phyloP scores from a whole-genome alignment of 345 rosid species.

The Noccaea bulbosa region DNA sequence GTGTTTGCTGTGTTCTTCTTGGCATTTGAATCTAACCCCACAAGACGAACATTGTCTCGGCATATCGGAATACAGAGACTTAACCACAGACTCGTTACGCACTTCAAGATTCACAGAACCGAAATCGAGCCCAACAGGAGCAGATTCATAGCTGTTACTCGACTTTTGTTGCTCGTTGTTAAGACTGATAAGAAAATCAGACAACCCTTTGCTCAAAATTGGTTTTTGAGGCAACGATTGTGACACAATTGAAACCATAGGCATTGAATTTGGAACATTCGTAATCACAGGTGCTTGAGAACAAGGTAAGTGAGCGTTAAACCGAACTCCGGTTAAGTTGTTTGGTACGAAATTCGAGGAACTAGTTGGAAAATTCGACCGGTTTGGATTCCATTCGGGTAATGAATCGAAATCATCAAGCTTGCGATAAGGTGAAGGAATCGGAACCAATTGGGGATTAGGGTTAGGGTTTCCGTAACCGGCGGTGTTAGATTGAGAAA shows the following conservation, averaged over 20 bases:
- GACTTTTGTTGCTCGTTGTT: conserved; percentile 1
- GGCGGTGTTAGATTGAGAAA: neutral
- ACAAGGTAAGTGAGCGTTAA: neutral
- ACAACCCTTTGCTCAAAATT: conserved; percentile 21
- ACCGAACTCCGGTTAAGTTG: conserved; percentile 3
- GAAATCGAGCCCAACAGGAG: conserved; percentile 29
- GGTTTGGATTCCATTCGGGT: conserved; percentile 36
- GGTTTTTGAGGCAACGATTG: conserved; percentile 16
- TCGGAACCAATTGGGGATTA: conserved; percentile 36
- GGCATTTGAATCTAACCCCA: conserved; percentile 46
- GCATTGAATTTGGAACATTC: neutral
- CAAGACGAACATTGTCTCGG: conserved; percentile 51
- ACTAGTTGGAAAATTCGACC: neutral
- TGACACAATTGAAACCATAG: conserved; percentile 5
- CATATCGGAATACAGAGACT: conserved; percentile 44
- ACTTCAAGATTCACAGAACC: conserved; percentile 33
- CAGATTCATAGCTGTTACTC: neutral
- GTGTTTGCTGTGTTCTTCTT: conserved; percentile 49
- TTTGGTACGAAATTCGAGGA: neutral
- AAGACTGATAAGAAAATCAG: conserved; percentile 8
- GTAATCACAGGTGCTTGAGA: conserved; percentile 16
- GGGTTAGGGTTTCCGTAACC: conserved; percentile 20
- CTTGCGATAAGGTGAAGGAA: conserved; percentile 38
- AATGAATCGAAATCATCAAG: conserved; percentile 34
- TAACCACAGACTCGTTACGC: conserved; percentile 43